Percentiles rank a stretch among this genome's conserved stretches.
These are phyloP conservation scores for Saccharomyces kudriavzevii DNA, from an alignment of 805 yeast genomes.

Conservation along the genomic window DNA sequence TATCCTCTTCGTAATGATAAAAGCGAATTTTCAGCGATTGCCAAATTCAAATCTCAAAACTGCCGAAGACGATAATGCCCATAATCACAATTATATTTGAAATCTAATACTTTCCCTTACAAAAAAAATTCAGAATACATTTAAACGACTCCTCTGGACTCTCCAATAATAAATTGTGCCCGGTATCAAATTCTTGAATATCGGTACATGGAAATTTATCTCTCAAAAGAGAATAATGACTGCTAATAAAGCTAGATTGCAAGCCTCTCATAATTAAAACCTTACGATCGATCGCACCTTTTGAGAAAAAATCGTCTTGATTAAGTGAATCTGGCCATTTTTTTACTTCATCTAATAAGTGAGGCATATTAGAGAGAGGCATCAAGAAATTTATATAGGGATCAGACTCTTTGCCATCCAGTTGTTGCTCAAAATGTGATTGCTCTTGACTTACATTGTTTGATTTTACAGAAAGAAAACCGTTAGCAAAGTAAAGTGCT, in stretches of 20 bases:
- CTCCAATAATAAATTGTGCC: conserved; percentile 27
- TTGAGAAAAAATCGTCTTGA: conserved; percentile 3
- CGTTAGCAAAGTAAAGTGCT: conserved; percentile 24
- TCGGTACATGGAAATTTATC: conserved; percentile 20
- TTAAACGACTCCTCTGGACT: conserved; percentile 16
- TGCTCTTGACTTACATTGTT: conserved; percentile 8
- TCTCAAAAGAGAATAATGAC: conserved; percentile 19
- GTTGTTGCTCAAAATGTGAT: conserved; percentile 2
- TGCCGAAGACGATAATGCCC: neutral
- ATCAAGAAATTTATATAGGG: conserved; percentile 13
- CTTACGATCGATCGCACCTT: conserved; percentile 20
- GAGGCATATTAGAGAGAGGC: conserved; percentile 23
- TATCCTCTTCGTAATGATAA: neutral
- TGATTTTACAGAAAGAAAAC: conserved; percentile 18
- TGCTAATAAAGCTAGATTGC: conserved; percentile 36
- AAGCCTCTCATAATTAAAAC: conserved; percentile 39
- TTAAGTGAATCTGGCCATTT: conserved; percentile 17
- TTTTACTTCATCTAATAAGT: conserved; percentile 16
- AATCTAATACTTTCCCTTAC: conserved; percentile 1
- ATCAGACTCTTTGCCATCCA: conserved; percentile 6
- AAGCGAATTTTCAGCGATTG: neutral
- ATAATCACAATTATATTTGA: neutral
- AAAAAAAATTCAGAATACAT: conserved; percentile 15
- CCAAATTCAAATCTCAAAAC: too few species aligned
- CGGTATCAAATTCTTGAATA: conserved; percentile 23